phyloP scores from a whole-genome alignment of 2,329 filamentous ascomycete species.

The Neopestalotiopsis sp. region DNA sequence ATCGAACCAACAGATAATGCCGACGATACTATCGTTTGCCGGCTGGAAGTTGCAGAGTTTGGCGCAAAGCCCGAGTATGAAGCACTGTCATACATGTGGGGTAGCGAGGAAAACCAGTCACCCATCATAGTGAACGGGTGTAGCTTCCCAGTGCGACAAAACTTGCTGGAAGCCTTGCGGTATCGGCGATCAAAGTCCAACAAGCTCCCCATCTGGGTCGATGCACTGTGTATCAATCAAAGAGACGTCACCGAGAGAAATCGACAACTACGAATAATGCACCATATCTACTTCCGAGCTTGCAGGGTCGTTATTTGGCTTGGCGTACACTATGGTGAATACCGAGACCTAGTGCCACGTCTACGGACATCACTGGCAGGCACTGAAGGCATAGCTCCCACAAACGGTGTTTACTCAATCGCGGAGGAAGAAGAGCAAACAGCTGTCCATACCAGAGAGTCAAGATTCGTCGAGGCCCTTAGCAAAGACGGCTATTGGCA shows the following conservation, averaged over 20 bases:
- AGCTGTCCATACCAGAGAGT: slow-evolving; percentile 4
- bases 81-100: slow-evolving; percentile 11
- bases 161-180: slow-evolving; percentile 23
- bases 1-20: background rate
- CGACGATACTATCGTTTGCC: background rate
- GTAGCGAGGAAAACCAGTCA: background rate
- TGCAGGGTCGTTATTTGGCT: slow-evolving; percentile 27
- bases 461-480: slow-evolving; percentile 19
- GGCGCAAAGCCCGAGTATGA: background rate
- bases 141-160: slow-evolving; percentile 17
- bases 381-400: background rate
- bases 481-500: slow-evolving; percentile 26
- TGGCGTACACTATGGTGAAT: slow-evolving; percentile 18
- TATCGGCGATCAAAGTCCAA: slow-evolving; percentile 20
- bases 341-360: background rate
- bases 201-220: slow-evolving; percentile 24
- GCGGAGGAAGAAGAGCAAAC: background rate
- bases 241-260: slow-evolving; percentile 25
- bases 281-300: slow-evolving; percentile 29
- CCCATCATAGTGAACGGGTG: background rate
- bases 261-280: slow-evolving; percentile 28
- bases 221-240: slow-evolving; percentile 32
- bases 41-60: background rate
- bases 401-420: background rate
- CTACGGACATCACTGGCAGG: background rate